Evolutionary conservation across 176 grass and related monocot genomes (phyloP).

Genomic region (Chloris gayana): DNA sequence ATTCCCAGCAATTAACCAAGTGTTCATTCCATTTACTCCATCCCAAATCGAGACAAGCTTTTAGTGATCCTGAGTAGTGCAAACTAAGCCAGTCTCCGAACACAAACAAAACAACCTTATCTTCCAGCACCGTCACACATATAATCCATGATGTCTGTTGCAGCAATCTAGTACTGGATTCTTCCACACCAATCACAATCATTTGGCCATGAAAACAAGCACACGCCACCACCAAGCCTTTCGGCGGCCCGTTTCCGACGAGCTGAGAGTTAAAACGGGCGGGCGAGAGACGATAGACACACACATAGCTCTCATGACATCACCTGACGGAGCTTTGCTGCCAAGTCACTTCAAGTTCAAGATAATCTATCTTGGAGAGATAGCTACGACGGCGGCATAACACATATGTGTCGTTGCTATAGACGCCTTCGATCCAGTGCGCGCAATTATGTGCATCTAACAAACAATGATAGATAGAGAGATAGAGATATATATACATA

Average conservation of each 20-base stretch:
- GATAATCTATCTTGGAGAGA: slow-evolving; percentile 40
- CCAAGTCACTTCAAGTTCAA: slow-evolving; percentile 55
- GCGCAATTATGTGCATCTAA: slow-evolving; percentile 16
- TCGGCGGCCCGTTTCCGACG: neutral
- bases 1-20: neutral
- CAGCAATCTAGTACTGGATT: slow-evolving; percentile 41
- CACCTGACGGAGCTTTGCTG: slow-evolving; percentile 42
- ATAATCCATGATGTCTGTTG: neutral
- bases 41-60: neutral
- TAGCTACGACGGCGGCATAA: neutral
- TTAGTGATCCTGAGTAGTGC: slow-evolving; percentile 16
- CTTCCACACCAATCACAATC: slow-evolving; percentile 17
- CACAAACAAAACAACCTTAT: slow-evolving; percentile 31
- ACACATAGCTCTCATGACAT: slow-evolving; percentile 39
- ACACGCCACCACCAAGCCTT: slow-evolving; percentile 7
- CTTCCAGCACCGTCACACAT: slow-evolving; percentile 16
- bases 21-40: neutral
- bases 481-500: neutral
- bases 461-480: neutral
- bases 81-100: slow-evolving; percentile 4
- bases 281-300: neutral
- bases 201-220: slow-evolving; percentile 31
- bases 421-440: slow-evolving; percentile 15
- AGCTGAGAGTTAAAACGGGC: slow-evolving; percentile 23
- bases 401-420: neutral